phyloP scores from a whole-genome alignment of 345 rosid species.

The Citrus trifoliata region DNA sequence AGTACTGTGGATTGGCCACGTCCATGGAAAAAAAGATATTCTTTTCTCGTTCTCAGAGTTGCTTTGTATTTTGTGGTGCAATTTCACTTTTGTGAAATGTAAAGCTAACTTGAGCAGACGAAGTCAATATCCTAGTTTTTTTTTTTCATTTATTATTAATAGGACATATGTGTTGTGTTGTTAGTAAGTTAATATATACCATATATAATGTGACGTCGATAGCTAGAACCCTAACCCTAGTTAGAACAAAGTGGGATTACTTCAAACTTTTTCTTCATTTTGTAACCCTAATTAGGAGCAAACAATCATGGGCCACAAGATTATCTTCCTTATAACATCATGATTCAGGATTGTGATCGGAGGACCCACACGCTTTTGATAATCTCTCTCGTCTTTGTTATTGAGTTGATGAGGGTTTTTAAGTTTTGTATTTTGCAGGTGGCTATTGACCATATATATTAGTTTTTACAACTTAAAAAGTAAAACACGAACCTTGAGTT shows the following conservation, averaged over 20 bases:
- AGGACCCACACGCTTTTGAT: neutral
- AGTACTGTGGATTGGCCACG: neutral
- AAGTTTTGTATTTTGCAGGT: too few relatives aligned
- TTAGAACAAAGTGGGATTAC: neutral
- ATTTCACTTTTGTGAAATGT: neutral
- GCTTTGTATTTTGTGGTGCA: neutral
- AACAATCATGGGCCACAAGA: neutral
- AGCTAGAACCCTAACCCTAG: neutral
- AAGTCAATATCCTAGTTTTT: neutral
- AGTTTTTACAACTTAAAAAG: too few relatives aligned
- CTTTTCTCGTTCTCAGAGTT: neutral
- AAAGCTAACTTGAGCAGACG: neutral
- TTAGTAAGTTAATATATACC: too few relatives aligned
- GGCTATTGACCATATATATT: too few relatives aligned
- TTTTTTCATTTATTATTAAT: too few relatives aligned
- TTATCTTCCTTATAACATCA: neutral
- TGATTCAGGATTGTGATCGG: neutral
- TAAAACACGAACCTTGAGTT: too few relatives aligned
- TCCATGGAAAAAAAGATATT: neutral
- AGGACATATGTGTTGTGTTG: too few relatives aligned
- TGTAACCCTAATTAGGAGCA: conserved; percentile 1
- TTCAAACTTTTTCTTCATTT: neutral
- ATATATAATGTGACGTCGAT: neutral
- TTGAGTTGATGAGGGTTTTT: neutral
- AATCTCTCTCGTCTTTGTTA: neutral